Percentiles rank a stretch among this genome's conserved stretches.
phyloP scores from a whole-genome alignment of 441 rosid genomes.

The Populus hybrid region DNA sequence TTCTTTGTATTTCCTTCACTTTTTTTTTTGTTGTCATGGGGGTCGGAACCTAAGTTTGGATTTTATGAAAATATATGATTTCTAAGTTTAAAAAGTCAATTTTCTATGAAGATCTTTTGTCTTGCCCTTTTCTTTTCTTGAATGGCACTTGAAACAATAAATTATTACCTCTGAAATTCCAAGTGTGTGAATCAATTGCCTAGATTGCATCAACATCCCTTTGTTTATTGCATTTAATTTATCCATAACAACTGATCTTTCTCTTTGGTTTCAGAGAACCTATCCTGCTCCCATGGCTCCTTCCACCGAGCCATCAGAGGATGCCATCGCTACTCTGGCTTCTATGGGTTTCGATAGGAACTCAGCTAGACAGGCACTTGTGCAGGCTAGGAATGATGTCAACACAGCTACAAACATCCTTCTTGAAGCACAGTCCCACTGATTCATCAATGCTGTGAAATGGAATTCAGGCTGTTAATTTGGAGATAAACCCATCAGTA shows the following conservation, averaged over 20 bases:
- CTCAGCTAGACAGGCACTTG: slow-evolving; percentile 90
- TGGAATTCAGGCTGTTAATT: background rate
- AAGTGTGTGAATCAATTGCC: background rate
- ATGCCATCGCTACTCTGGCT: slow-evolving; percentile 61
- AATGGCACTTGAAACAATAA: background rate
- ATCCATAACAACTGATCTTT: background rate
- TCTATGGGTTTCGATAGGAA: slow-evolving; percentile 91
- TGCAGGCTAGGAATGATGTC: slow-evolving; percentile 80
- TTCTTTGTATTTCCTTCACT: background rate
- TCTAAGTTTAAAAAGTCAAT: background rate
- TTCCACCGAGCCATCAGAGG: slow-evolving; percentile 67
- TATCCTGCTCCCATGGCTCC: slow-evolving; percentile 41
- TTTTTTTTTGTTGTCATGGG: background rate
- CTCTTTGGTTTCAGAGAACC: slow-evolving; percentile 50
- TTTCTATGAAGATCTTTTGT: background rate
- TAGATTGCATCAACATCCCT: background rate
- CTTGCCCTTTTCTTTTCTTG: background rate
- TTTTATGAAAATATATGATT: background rate
- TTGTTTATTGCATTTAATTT: background rate
- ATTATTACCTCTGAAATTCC: background rate
- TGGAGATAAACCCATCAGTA: slow-evolving; percentile 8
- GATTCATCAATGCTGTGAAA: slow-evolving; percentile 10
- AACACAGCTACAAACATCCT: slow-evolving; percentile 92
- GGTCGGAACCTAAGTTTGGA: background rate
- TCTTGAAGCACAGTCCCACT: slow-evolving; percentile 87